A percentile compares a stretch with the other conserved stretches of the same genome.
These are phyloP conservation scores for Colletotrichum sp. DNA, from an alignment of 2,329 filamentous ascomycete species.

Conservation along the genomic window DNA sequence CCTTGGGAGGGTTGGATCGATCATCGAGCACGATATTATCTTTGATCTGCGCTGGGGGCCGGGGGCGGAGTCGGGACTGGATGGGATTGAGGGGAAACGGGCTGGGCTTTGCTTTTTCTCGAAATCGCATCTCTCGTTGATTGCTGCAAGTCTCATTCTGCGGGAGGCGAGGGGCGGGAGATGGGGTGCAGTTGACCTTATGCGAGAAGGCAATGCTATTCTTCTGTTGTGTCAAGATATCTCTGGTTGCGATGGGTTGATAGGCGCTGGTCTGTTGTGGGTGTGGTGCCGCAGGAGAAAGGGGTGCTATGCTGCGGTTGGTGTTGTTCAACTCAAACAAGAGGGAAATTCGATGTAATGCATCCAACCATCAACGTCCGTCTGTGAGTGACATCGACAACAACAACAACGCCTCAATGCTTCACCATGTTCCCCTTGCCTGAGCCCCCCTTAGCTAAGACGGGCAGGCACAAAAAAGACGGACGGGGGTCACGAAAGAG, in stretches of 20 bases:
- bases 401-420: neutral
- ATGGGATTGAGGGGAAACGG: neutral
- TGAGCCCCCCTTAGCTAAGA: neutral
- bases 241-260: neutral
- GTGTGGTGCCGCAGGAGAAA: neutral
- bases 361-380: neutral
- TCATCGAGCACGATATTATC: neutral
- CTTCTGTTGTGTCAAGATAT: neutral
- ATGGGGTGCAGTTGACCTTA: neutral
- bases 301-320: neutral
- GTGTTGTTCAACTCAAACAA: neutral
- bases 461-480: neutral
- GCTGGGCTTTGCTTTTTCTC: neutral
- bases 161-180: neutral
- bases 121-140: neutral
- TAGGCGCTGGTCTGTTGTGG: neutral
- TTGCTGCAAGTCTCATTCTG: neutral
- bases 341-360: slow-evolving; percentile 4
- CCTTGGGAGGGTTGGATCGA: neutral
- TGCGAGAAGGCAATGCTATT: neutral
- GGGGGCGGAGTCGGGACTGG: neutral
- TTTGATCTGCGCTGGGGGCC: neutral
- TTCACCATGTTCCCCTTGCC: neutral
- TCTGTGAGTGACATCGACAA: neutral
- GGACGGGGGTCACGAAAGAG: neutral